Conservation (phyloP, 169 alveolate genomes). For the Hammondia hammondi region DNA sequence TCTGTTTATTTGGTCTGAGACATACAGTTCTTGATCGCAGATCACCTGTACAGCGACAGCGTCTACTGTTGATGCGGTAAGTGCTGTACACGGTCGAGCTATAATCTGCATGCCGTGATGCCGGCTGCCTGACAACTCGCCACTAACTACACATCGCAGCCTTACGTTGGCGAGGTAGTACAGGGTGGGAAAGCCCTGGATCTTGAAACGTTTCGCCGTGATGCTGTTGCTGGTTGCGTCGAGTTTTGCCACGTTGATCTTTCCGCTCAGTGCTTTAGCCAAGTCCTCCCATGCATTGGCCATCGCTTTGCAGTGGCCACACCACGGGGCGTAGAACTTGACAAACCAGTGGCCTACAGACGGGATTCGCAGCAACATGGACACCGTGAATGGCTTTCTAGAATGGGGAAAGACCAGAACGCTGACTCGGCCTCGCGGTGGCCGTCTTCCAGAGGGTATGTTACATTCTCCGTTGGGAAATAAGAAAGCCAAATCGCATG, state of each 20-base stretch:
- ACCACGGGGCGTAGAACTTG: constrained; percentile 94
- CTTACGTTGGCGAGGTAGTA: constrained; percentile 76
- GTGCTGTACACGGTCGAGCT: too few relatives aligned
- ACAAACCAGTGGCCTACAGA: constrained; percentile 88
- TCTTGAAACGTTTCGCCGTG: constrained; percentile 83
- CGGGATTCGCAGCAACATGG: not conserved
- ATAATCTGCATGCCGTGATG: too few relatives aligned
- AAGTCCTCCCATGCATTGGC: constrained; percentile 94
- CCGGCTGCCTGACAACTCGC: too few relatives aligned
- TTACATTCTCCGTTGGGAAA: too few relatives aligned
- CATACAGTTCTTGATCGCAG: too few relatives aligned
- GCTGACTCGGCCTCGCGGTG: not conserved
- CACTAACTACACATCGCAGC: too few relatives aligned
- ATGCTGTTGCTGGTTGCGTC: constrained; percentile 84
- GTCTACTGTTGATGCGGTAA: too few relatives aligned
- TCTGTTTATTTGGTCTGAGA: too few relatives aligned
- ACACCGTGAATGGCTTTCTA: not conserved
- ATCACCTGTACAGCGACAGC: too few relatives aligned
- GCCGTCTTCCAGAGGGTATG: too few relatives aligned
- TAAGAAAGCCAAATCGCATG: too few relatives aligned
- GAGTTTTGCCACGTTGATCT: constrained; percentile 82
- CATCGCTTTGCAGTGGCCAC: constrained; percentile 91
- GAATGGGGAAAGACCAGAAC: not conserved
- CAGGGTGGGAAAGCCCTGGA: constrained; percentile 96
- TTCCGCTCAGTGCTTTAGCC: constrained; percentile 89